phyloP scores from a whole-genome alignment of 2,329 filamentous ascomycete genomes.

The Penicillium sp. region DNA sequence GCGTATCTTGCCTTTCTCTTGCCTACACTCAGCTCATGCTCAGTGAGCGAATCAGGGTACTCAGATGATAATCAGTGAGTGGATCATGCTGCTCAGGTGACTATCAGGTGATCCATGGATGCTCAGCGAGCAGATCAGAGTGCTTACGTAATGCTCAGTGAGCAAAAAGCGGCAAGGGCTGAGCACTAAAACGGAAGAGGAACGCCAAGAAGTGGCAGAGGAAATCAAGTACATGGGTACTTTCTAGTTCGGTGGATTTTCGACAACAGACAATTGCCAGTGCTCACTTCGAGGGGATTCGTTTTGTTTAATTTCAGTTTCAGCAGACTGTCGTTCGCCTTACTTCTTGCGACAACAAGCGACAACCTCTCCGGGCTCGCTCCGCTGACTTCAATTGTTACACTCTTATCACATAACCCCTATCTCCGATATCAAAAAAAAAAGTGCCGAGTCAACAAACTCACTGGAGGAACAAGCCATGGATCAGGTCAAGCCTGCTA shows the following conservation, averaged over 20 bases:
- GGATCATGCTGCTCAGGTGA: too few relatives aligned
- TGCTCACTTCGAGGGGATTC: background rate
- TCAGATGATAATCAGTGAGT: too few relatives aligned
- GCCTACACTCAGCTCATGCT: too few relatives aligned
- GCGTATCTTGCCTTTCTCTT: too few relatives aligned
- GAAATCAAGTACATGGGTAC: too few relatives aligned
- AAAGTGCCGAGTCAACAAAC: slow-evolving; percentile 9
- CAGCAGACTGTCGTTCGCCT: background rate
- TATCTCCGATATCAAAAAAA: slow-evolving; percentile 12
- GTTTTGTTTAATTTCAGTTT: background rate
- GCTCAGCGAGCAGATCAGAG: too few relatives aligned
- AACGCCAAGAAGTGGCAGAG: too few relatives aligned
- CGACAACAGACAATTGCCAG: background rate
- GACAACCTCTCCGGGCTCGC: background rate
- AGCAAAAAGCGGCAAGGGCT: too few relatives aligned
- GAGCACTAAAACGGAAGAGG: too few relatives aligned
- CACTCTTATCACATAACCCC: slow-evolving; percentile 16
- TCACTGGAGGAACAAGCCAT: slow-evolving; percentile 13
- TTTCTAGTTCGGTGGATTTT: background rate
- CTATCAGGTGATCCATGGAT: too few relatives aligned
- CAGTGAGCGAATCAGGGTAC: too few relatives aligned
- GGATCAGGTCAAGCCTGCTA: slow-evolving; percentile 13
- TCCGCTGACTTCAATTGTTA: background rate
- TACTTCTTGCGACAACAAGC: background rate
- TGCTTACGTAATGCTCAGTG: too few relatives aligned